These are phyloP conservation scores for Paracoccidioides lutzii DNA, from an alignment of 2,329 filamentous ascomycete species.

Conservation along the genomic window DNA sequence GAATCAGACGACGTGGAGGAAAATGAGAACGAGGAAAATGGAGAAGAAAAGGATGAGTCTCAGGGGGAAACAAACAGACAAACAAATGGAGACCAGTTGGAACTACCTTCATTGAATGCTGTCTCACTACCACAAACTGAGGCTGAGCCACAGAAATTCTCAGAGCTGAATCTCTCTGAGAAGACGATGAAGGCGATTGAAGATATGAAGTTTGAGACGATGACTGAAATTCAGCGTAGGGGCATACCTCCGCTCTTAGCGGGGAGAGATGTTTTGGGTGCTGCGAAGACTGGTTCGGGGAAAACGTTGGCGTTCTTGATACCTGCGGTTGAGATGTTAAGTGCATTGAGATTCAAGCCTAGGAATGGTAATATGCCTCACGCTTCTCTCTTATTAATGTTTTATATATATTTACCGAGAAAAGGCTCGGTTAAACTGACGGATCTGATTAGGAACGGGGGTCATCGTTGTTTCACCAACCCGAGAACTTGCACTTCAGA, in stretches of 20 bases:
- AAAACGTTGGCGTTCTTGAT: constrained; percentile 94
- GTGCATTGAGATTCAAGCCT: constrained; percentile 82
- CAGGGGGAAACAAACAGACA: constrained; percentile 15
- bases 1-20: constrained; percentile 14
- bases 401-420: not conserved
- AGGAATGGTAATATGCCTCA: constrained; percentile 51
- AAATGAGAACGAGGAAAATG: constrained; percentile 16
- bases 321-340: constrained; percentile 85
- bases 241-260: constrained; percentile 80
- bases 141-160: constrained; percentile 55
- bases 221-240: constrained; percentile 88
- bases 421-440: not conserved
- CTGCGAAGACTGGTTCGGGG: constrained; percentile 89
- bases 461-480: constrained; percentile 89
- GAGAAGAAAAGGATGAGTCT: not conserved
- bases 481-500: constrained; percentile 84
- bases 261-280: constrained; percentile 83
- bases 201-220: constrained; percentile 85
- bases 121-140: constrained; percentile 48
- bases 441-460: constrained; percentile 47
- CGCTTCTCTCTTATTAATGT: not conserved
- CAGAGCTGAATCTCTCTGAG: constrained; percentile 71
- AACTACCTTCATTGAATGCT: constrained; percentile 39
- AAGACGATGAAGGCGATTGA: constrained; percentile 79
- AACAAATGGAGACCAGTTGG: constrained; percentile 21